Evolutionary conservation across 768 basidiomycete species (phyloP).

Genomic region (Mycena alexandri): DNA sequence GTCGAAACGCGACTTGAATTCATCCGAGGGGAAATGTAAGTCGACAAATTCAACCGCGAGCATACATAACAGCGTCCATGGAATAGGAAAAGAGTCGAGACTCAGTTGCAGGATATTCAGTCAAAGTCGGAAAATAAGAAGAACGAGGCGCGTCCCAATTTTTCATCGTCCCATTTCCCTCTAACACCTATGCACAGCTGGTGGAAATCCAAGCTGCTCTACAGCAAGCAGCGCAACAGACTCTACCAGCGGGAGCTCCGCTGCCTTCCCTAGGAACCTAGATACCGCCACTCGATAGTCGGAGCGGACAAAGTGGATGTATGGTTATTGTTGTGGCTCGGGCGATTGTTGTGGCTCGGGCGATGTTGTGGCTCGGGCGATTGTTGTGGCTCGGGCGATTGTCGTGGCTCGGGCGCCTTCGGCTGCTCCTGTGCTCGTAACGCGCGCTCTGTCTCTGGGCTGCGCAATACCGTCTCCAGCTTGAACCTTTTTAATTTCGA

Average conservation of each 20-base stretch:
- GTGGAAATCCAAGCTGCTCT: conserved; percentile 75
- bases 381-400: conserved; percentile 12
- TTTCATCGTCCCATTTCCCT: conserved; percentile 19
- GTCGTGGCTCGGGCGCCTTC: conserved; percentile 20
- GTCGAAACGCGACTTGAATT: conserved; percentile 92
- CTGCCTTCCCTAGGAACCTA: conserved; percentile 32
- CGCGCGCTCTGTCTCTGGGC: conserved; percentile 75
- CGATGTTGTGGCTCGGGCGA: conserved; percentile 23
- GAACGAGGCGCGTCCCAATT: conserved; percentile 68
- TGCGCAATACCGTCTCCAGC: conserved; percentile 74
- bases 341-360: conserved; percentile 17
- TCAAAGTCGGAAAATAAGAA: conserved; percentile 86
- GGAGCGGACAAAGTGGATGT: conserved; percentile 7
- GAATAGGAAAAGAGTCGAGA: conserved; percentile 78
- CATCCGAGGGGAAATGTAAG: conserved; percentile 90
- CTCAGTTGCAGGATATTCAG: conserved; percentile 83
- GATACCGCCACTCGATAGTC: neutral
- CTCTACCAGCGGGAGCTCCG: conserved; percentile 34
- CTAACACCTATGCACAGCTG: conserved; percentile 58
- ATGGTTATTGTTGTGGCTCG: conserved; percentile 25
- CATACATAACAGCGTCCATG: conserved; percentile 7
- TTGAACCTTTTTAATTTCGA: conserved; percentile 85
- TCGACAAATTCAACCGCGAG: conserved; percentile 19
- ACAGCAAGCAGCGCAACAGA: conserved; percentile 54
- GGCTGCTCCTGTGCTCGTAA: conserved; percentile 33